These are phyloP conservation scores for Russula vinacea DNA, from an alignment of 768 basidiomycete species.

Conservation along the genomic window DNA sequence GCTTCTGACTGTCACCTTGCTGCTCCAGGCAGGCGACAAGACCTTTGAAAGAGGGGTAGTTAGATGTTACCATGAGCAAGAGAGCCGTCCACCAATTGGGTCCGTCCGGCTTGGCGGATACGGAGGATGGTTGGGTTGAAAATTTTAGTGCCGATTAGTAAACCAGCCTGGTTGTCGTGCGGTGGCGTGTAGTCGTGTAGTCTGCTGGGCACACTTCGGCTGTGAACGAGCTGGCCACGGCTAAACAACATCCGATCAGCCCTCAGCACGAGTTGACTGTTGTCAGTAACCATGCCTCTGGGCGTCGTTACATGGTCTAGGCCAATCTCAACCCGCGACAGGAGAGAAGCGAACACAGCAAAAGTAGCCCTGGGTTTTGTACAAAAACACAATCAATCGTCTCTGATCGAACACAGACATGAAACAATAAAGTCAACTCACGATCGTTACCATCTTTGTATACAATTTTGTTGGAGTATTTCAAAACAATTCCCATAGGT, in stretches of 20 bases:
- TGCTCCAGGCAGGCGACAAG: constrained; percentile 10
- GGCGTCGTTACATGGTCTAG: constrained; percentile 7
- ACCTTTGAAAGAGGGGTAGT: constrained; percentile 15
- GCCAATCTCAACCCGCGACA: constrained; percentile 7
- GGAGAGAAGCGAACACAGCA: constrained; percentile 6
- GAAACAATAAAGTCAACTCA: neutral
- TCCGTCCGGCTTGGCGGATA: constrained; percentile 8
- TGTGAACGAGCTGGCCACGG: constrained; percentile 17
- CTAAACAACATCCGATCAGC: constrained; percentile 23
- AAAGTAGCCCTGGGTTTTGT: neutral
- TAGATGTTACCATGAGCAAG: neutral
- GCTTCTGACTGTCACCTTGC: constrained; percentile 10
- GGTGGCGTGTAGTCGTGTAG: constrained; percentile 17
- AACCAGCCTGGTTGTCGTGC: constrained; percentile 15
- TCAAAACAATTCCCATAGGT: neutral
- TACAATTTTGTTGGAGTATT: neutral
- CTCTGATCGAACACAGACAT: constrained; percentile 38
- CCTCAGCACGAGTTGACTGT: constrained; percentile 12
- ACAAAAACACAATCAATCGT: constrained; percentile 36
- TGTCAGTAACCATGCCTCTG: constrained; percentile 10
- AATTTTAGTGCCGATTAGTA: constrained; percentile 22
- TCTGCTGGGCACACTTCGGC: constrained; percentile 2
- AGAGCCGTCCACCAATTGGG: constrained; percentile 1
- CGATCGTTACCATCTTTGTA: neutral
- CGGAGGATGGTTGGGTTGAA: neutral